Evolutionary conservation across 208 protist genomes (phyloP), one percentile per base, ranked within the genome.

Genomic region (Trypanosoma melophagium): DNA sequence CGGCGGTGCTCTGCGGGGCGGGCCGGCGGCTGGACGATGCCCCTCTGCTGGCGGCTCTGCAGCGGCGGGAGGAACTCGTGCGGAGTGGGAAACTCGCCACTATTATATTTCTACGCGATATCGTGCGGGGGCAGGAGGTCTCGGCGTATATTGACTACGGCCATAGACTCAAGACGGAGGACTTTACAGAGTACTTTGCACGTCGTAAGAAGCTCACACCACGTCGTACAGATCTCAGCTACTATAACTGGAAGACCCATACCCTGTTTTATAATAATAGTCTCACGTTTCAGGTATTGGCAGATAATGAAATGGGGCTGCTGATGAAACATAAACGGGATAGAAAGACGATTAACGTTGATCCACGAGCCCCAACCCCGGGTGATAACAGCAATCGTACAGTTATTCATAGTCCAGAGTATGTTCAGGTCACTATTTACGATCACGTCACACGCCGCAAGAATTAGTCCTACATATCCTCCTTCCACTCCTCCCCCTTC

Each of bases 201-300:
- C 72, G 81, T 25, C 78, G 87, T 52, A 97, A 96, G 73, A 84
- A 84, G 44, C 69, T 99, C 42, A 69, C 98, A 61, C 98, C 98
- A n/a, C 87, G 88, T 57, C 90, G 96, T 0, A 96, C 95, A 19
- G 98, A 99, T 74, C 81, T 99, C 12, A 97, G 87, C 63, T 99
- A 97, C 76, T 99, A 98, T 80, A 99, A 99, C 91, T 99, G 98
- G 97, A 98, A 99, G 74, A 99, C 97, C 22, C 94, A 98, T 77
- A 97, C 92, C 9, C 77, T 96, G 28, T 95, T 89, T 69, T 96
- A 97, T 78, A 98, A 98, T 81, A 93, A 96, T 81, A 90, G 87
- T 54, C 54, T 75, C 8, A 98, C 97, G 38, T 99, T 99, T 72
- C 97, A 99, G 74, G 96, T 99, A 31, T 88, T 99, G 16, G 94